Evolutionary conservation across 2,329 filamentous ascomycete genomes (phyloP).

Genomic region (Eutypa lata): DNA sequence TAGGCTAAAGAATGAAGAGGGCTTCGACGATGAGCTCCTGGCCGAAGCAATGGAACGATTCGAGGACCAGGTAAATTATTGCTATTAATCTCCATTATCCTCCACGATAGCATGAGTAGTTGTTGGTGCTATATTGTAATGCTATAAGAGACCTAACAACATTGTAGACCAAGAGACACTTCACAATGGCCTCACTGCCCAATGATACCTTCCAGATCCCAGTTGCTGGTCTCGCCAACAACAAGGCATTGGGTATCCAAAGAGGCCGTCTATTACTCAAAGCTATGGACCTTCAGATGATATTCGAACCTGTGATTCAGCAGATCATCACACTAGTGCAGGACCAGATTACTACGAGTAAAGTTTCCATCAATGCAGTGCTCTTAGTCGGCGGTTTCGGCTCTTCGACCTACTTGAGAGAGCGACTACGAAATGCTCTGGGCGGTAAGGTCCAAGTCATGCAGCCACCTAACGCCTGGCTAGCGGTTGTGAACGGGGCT

Average conservation of each 20-base stretch:
- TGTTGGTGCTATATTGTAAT: too few relatives aligned
- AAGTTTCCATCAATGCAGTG: conserved; percentile 41
- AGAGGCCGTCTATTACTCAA: conserved; percentile 34
- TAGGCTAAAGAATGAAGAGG: conserved; percentile 40
- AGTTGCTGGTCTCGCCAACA: conserved; percentile 33
- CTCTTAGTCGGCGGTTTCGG: conserved; percentile 51
- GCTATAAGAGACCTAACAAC: conserved; percentile 2
- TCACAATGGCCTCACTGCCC: conserved; percentile 31
- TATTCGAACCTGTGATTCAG: conserved; percentile 43
- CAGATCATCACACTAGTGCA: conserved; percentile 42
- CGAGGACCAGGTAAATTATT: conserved; percentile 33
- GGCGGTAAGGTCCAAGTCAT: conserved; percentile 37
- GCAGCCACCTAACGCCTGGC: conserved; percentile 48
- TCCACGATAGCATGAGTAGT: too few relatives aligned
- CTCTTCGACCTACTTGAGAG: conserved; percentile 41
- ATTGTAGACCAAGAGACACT: conserved; percentile 33
- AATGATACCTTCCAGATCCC: conserved; percentile 36
- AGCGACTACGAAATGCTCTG: conserved; percentile 32
- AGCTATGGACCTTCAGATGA: conserved; percentile 35
- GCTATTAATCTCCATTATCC: too few relatives aligned
- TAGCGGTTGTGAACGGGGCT: conserved; percentile 49
- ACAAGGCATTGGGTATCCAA: conserved; percentile 32
- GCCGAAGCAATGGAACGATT: conserved; percentile 41
- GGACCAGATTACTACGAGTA: conserved; percentile 38
- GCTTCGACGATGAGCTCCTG: conserved; percentile 40